Base-by-base conservation (phyloP, 2,329 filamentous ascomycete species). In the Trichoderma citrinoviride region DNA sequence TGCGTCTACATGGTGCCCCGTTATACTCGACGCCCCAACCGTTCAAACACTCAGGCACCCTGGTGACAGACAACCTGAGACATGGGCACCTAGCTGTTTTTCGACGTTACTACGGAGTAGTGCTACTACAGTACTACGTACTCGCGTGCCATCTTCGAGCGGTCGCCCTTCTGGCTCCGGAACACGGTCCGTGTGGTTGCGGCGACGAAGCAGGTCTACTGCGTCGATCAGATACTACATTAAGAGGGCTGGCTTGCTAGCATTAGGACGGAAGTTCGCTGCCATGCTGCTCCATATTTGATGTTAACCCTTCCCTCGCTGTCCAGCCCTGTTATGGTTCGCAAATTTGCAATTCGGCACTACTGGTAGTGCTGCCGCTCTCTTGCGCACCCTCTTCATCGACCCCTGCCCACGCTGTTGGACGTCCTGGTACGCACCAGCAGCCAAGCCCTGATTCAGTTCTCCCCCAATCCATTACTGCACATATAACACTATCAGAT, bases 211-310 rank as follows among this genome's bases (percentile, higher is more conserved):
- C 44, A 47, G 46, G 58, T 44, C 25, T 47, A 15, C 55, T 62
- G 25, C 60, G 60, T 62, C 37, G 60, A 62, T 62, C 60, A 53
- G 60, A 54, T 54, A 54, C 60, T 62, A 25, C 23, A 62, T 62
- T 50, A 25, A 54, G 60, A 54, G 49, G n/a, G 27, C 33, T 37
- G 19, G 21, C 19, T 25, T 53, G 44, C 19, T 29, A 52, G 25
- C 33, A 21, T 46, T 46, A 54, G 60, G n/a, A 54, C 49, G 49
- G 33, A 19, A 62, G 47, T 17, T 41, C 37, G 21, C 47, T 53
- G 47, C 58, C 49, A 17, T 33, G 49, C 44, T 46, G 33, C 40
- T 46, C 60, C 60, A 53, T 43, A 23, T 46, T 46, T 33, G 25
- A 23, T 50, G 29, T 53, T 53, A 43, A 62, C 23, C 25, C 33